Base-by-base conservation (phyloP, 345 rosid genomes). In the Punica granatum region DNA sequence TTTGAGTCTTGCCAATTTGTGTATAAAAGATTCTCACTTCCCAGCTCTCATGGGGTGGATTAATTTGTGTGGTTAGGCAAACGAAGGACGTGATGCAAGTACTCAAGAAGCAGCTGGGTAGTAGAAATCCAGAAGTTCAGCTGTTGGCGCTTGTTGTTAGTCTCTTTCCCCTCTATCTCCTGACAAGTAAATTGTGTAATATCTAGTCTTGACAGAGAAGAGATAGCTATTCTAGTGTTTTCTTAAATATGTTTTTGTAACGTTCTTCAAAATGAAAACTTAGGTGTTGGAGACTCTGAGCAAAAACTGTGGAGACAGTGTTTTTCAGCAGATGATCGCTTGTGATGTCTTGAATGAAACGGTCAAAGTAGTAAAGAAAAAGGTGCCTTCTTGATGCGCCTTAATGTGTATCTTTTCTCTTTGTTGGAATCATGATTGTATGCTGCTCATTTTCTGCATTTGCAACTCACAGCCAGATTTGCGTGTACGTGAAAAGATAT, bases 291-390 rank as follows among this genome's bases (percentile, higher is more conserved):
- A 94, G 81, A 84, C 99, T 60, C 78, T 94, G 58, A 88, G 90
- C 83, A 94, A 94, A 84, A 94, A 91, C 69, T 94, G 99, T 71
- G 95, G 98, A 14, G 95, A 94, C 72, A 79, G 67, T 69, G 83
- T 91, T 43, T 86, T 86, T 77, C 89, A 85, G 82, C 89, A 81
- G 80, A 91, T 94, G 23, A 70, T 84, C 36, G 94, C 88, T 71
- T 90, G 96, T 65, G 98, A 89, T 72, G 84, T 94, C 73, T 80
- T 94, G 64, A 91, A 75, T 75, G 99, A 94, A 60, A 94, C 91
- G 97, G 97, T 94, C 74, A 91, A 88, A 77, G 80, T 89, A 71
- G 96, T 91, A 48, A 89, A 91, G 81, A 91, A 87, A 81, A 94
- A 94, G 99, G 99, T 94, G 73, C 48, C 33, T 34, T 4, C 46